Percentiles rank a stretch among this genome's conserved stretches.
Evolutionary conservation across 331 rosid genomes (phyloP).

Genomic region (Acacia concinna): DNA sequence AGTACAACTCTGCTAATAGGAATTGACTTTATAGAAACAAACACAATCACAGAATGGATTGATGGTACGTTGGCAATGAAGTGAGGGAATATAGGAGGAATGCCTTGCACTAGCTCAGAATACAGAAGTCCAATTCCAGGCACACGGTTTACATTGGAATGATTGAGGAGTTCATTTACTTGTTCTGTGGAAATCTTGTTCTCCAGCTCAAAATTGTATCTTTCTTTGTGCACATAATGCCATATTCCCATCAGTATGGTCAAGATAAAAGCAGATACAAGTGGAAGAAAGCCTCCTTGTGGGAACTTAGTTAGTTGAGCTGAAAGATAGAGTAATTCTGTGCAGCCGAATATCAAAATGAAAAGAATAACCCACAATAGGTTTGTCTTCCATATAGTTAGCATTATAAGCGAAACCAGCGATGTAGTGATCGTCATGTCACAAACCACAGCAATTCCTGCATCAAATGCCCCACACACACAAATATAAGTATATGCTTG

Average conservation of each 20-base stretch:
- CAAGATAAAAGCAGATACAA: constrained; percentile 43
- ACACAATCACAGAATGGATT: constrained; percentile 62
- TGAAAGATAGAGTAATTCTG: constrained; percentile 48
- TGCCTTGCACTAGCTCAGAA: constrained; percentile 77
- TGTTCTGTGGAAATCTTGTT: constrained; percentile 66
- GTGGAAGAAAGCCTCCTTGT: constrained; percentile 73
- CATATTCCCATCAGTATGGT: constrained; percentile 60
- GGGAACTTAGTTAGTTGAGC: constrained; percentile 61
- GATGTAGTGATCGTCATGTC: constrained; percentile 67
- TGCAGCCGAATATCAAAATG: constrained; percentile 38
- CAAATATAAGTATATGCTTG: no score
- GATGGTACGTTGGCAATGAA: constrained; percentile 54
- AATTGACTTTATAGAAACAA: constrained; percentile 69
- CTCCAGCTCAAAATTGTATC: constrained; percentile 62
- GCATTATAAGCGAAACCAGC: constrained; percentile 64
- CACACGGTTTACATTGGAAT: constrained; percentile 47
- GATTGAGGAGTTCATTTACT: constrained; percentile 38
- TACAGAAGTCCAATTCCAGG: constrained; percentile 74
- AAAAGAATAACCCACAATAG: constrained; percentile 50
- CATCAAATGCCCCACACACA: not conserved
- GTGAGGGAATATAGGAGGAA: constrained; percentile 80
- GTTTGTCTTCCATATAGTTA: constrained; percentile 72
- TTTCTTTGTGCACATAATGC: constrained; percentile 73
- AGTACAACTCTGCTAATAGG: constrained; percentile 53
- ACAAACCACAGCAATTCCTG: constrained; percentile 74